A percentile compares a stretch with the other conserved stretches of the same genome.
phyloP scores from a whole-genome alignment of 306 rosid genomes.

The Senna tora region DNA sequence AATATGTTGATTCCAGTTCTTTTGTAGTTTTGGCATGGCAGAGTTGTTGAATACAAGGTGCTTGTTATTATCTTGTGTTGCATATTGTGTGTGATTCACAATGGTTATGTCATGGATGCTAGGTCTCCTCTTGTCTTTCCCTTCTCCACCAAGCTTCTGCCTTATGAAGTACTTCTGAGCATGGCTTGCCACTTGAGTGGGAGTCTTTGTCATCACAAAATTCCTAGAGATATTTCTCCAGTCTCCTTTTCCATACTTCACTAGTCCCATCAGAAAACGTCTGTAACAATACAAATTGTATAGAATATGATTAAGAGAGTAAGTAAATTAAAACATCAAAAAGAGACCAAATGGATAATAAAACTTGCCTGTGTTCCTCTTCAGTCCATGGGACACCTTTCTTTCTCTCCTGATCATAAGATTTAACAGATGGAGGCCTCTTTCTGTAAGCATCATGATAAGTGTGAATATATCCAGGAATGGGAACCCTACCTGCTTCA shows the following conservation, averaged over 20 bases:
- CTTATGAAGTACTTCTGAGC: slow-evolving; percentile 72
- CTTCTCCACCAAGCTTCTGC: slow-evolving; percentile 58
- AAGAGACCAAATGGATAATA: background rate
- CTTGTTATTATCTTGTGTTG: slow-evolving; percentile 37
- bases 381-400: slow-evolving; percentile 49
- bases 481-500: slow-evolving; percentile 67
- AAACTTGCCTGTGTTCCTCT: slow-evolving; percentile 74
- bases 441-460: slow-evolving; percentile 49
- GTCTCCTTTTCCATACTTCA: slow-evolving; percentile 63
- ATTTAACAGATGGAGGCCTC: slow-evolving; percentile 43
- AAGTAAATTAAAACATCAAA: background rate
- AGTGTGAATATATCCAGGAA: slow-evolving; percentile 55
- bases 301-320: background rate
- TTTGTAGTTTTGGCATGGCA: slow-evolving; percentile 32
- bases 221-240: slow-evolving; percentile 69
- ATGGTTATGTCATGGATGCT: slow-evolving; percentile 79
- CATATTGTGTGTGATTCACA: slow-evolving; percentile 48
- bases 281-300: slow-evolving; percentile 39
- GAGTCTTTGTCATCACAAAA: slow-evolving; percentile 54
- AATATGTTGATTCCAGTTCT: slow-evolving; percentile 43
- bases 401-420: slow-evolving; percentile 65
- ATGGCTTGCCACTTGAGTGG: slow-evolving; percentile 47
- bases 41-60: slow-evolving; percentile 41
- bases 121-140: slow-evolving; percentile 62
- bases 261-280: slow-evolving; percentile 67